Conservation (phyloP, 495 filamentous ascomycete species). For the Parathielavia hyrcaniae region DNA sequence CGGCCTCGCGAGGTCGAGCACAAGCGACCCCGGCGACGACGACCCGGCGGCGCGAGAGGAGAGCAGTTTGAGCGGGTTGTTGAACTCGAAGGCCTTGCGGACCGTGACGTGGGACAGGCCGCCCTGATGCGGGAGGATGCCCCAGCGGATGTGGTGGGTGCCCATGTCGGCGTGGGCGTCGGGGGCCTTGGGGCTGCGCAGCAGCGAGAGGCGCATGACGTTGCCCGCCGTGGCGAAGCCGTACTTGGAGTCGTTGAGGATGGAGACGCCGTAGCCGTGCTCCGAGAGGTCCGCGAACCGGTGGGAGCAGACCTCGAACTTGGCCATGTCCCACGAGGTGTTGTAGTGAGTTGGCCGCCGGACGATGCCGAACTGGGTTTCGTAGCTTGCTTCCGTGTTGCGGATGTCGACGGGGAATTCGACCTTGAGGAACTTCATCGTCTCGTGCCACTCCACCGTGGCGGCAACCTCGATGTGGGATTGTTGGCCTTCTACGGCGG, state of each 20-base stretch:
- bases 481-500: conserved; percentile 55
- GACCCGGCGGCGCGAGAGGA: conserved; percentile 24
- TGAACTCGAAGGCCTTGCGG: conserved; percentile 82
- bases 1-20: conserved; percentile 24
- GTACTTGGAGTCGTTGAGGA: conserved; percentile 95
- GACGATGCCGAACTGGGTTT: conserved; percentile 88
- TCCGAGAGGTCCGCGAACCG: conserved; percentile 97
- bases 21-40: conserved; percentile 21
- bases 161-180: conserved; percentile 98
- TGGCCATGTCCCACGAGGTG: conserved; percentile 97
- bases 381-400: conserved; percentile 92
- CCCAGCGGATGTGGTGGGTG: conserved; percentile 79
- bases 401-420: conserved; percentile 92
- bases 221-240: conserved; percentile 91
- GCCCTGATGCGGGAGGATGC: conserved; percentile 79
- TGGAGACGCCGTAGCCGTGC: conserved; percentile 81
- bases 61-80: conserved; percentile 66
- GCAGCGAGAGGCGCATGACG: conserved; percentile 82
- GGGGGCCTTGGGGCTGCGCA: conserved; percentile 91
- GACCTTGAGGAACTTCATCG: conserved; percentile 96
- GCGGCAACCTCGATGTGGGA: conserved; percentile 71
- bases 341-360: conserved; percentile 91
- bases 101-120: conserved; percentile 64
- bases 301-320: conserved; percentile 97
- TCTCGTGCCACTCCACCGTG: conserved; percentile 89